phyloP scores from a whole-genome alignment of 1,284 basidiomycete genomes.

The Tylopilus sp. region DNA sequence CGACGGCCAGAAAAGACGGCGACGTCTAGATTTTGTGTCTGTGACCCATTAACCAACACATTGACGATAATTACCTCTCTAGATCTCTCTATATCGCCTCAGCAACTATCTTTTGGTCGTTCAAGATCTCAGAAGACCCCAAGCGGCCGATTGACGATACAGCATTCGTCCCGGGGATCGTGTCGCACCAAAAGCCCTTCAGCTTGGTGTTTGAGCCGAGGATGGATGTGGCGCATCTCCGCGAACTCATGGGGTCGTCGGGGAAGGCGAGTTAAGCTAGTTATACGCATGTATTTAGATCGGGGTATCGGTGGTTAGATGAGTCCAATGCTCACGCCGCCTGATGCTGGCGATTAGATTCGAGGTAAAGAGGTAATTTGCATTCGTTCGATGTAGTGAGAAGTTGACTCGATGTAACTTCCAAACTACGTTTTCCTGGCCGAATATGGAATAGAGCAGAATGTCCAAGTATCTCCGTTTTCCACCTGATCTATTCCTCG shows the following conservation, averaged over 20 bases:
- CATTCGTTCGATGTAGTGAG: too few relatives aligned
- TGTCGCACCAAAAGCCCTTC: conserved; percentile 58
- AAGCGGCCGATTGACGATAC: conserved; percentile 53
- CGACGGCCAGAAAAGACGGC: not conserved
- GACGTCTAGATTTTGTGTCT: not conserved
- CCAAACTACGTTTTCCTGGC: too few relatives aligned
- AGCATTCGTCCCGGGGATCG: conserved; percentile 57
- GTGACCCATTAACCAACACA: not conserved
- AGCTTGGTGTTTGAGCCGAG: conserved; percentile 50
- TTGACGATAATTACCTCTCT: not conserved
- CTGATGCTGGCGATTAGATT: too few relatives aligned
- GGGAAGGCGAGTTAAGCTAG: not conserved
- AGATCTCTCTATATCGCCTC: conserved; percentile 61
- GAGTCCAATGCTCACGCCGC: too few relatives aligned
- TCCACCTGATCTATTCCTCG: too few relatives aligned
- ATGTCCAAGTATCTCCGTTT: too few relatives aligned
- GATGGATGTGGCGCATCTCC: conserved; percentile 12
- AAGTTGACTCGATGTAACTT: too few relatives aligned
- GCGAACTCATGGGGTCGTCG: conserved; percentile 4
- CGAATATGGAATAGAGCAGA: too few relatives aligned
- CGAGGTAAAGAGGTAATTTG: too few relatives aligned
- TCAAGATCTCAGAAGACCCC: conserved; percentile 49
- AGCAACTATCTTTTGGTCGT: conserved; percentile 61
- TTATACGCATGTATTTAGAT: too few relatives aligned
- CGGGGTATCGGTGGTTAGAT: too few relatives aligned